Percentiles rank a stretch among this genome's conserved stretches.
Conservation (phyloP, 306 rosid species). For the Ceratonia siliqua region DNA sequence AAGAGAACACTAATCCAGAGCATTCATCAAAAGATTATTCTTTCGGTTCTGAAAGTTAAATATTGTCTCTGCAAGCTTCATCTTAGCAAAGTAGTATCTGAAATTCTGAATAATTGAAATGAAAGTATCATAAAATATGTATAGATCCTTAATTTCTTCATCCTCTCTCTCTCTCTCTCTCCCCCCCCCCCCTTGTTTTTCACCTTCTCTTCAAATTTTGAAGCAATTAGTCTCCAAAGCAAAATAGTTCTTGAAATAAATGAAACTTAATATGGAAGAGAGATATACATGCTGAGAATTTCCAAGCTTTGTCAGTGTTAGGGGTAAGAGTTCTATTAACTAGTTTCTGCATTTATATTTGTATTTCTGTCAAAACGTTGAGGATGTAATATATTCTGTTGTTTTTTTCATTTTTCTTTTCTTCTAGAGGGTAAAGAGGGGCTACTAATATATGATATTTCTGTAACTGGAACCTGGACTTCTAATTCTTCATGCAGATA, state of each 20-base stretch:
- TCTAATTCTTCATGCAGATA: conserved; percentile 73
- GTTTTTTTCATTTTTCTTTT: not conserved
- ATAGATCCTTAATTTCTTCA: not conserved
- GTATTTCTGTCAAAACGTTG: not conserved
- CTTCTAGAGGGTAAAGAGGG: not conserved
- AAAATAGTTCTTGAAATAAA: not conserved
- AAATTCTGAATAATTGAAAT: not conserved
- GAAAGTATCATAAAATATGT: not conserved
- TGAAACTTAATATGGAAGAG: not conserved
- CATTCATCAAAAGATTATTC: not conserved
- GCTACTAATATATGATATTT: not conserved
- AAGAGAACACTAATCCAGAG: not conserved
- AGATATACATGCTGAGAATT: not conserved
- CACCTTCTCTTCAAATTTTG: not conserved
- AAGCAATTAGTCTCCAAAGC: not conserved
- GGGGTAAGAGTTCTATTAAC: not conserved
- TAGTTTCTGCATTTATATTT: not conserved
- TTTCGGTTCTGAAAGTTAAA: not conserved
- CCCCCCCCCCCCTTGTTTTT: not conserved
- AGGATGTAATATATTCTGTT: not conserved
- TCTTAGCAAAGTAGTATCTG: not conserved
- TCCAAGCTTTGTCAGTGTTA: not conserved
- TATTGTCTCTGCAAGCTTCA: not conserved
- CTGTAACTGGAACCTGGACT: conserved; percentile 51
- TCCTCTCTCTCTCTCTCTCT: not conserved